Percentiles rank a stretch among this genome's conserved stretches.
Conservation (phyloP, 441 rosid species). For the Francoa sonchifolia region DNA sequence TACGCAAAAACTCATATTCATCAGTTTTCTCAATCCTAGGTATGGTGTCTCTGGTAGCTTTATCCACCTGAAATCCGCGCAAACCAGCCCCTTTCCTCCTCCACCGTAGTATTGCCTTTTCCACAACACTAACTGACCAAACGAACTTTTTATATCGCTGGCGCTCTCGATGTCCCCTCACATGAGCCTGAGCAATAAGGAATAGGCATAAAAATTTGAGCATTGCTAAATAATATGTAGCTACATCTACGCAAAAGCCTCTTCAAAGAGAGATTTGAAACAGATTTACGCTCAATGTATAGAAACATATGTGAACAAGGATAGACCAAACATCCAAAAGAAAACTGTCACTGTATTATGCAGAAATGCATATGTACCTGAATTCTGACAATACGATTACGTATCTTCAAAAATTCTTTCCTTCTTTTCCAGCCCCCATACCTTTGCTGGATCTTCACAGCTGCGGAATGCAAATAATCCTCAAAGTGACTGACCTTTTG, state of each 20-base stretch:
- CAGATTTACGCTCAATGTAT: too few species aligned
- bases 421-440: slow-evolving; percentile 86
- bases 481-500: slow-evolving; percentile 38
- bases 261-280: too few species aligned
- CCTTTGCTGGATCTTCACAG: slow-evolving; percentile 60
- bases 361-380: slow-evolving; percentile 37
- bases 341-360: too few species aligned
- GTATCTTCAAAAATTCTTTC: slow-evolving; percentile 56
- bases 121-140: slow-evolving; percentile 81
- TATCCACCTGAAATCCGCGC: slow-evolving; percentile 49
- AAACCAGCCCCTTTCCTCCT: slow-evolving; percentile 73
- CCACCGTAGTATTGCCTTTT: slow-evolving; percentile 80
- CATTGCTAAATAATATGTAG: background rate
- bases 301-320: too few species aligned
- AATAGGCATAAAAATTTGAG: background rate
- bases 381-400: slow-evolving; percentile 59
- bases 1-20: slow-evolving; percentile 59
- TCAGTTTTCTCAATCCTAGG: slow-evolving; percentile 27
- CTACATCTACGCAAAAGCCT: too few species aligned
- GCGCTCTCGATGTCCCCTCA: slow-evolving; percentile 77
- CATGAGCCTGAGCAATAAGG: slow-evolving; percentile 50
- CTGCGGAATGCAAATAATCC: slow-evolving; percentile 64
- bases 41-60: slow-evolving; percentile 9
- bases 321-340: too few species aligned
- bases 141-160: slow-evolving; percentile 59